phyloP scores from a whole-genome alignment of 345 rosid species.

The Boechera retrofracta region DNA sequence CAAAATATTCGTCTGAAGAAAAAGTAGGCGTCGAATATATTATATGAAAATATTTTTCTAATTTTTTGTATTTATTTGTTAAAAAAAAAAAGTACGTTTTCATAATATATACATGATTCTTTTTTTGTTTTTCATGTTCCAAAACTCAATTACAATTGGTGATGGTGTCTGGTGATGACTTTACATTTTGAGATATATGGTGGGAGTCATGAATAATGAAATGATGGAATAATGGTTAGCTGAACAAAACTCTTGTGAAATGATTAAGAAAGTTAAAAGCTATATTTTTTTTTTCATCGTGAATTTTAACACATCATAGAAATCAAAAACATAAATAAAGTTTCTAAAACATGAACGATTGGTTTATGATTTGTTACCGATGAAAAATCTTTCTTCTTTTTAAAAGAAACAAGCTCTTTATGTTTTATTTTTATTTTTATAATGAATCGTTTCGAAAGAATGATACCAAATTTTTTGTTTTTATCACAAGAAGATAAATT shows the following conservation, averaged over 20 bases:
- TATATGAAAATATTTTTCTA: not conserved
- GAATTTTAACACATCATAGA: too few relatives aligned
- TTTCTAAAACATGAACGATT: too few relatives aligned
- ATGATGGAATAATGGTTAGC: not conserved
- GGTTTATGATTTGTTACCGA: too few relatives aligned
- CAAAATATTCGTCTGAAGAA: not conserved
- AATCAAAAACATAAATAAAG: too few relatives aligned
- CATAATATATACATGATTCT: not conserved
- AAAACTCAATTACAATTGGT: not conserved
- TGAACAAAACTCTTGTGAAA: not conserved
- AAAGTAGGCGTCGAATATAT: not conserved
- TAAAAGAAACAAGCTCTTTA: not conserved
- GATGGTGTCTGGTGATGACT: not conserved
- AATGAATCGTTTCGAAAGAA: not conserved
- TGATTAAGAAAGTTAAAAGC: not conserved
- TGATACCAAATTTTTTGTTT: not conserved
- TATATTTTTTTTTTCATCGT: too few relatives aligned
- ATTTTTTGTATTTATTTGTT: too few relatives aligned
- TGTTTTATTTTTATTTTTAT: not conserved
- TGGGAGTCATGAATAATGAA: not conserved
- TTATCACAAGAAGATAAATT: conserved; percentile 1
- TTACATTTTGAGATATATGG: not conserved
- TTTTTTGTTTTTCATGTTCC: not conserved
- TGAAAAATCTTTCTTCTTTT: too few relatives aligned
- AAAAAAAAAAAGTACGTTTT: not conserved